These are phyloP conservation scores for Rhamnella rubrinervis DNA, from an alignment of 331 rosid genomes.

Conservation along the genomic window DNA sequence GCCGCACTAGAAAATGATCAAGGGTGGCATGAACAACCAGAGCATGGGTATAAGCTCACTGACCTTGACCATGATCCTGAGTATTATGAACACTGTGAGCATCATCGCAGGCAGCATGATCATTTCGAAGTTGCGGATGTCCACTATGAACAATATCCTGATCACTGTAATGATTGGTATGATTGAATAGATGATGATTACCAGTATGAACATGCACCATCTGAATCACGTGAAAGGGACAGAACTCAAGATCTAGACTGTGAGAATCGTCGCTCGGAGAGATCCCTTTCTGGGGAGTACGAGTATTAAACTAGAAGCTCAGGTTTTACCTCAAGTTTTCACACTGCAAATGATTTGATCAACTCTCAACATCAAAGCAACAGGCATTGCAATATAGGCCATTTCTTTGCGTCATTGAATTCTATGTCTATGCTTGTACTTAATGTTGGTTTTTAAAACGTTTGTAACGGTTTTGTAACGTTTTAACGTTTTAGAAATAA, in stretches of 20 bases:
- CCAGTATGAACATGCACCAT: conserved; percentile 48
- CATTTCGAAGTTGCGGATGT: conserved; percentile 53
- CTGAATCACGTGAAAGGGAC: conserved; percentile 72
- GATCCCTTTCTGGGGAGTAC: conserved; percentile 80
- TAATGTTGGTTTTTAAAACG: too few species aligned
- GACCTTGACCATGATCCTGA: conserved; percentile 65
- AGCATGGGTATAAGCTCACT: conserved; percentile 56
- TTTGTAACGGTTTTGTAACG: too few species aligned
- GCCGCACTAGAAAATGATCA: conserved; percentile 65
- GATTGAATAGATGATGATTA: conserved; percentile 68
- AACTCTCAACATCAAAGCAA: too few species aligned
- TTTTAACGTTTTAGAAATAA: too few species aligned
- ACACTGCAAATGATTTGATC: too few species aligned
- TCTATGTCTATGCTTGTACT: too few species aligned
- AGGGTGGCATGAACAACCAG: conserved; percentile 66
- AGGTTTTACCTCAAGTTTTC: too few species aligned
- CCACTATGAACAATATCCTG: conserved; percentile 60
- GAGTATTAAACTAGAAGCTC: conserved; percentile 32
- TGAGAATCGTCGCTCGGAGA: conserved; percentile 62
- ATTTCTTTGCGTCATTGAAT: too few species aligned
- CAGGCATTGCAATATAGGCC: too few species aligned
- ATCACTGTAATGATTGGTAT: conserved; percentile 30
- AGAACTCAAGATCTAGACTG: conserved; percentile 51
- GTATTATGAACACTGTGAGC: conserved; percentile 54
- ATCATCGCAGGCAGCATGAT: conserved; percentile 57